Base-by-base conservation (phyloP, 139 green algal genomes). In the Chlorella sp. region DNA sequence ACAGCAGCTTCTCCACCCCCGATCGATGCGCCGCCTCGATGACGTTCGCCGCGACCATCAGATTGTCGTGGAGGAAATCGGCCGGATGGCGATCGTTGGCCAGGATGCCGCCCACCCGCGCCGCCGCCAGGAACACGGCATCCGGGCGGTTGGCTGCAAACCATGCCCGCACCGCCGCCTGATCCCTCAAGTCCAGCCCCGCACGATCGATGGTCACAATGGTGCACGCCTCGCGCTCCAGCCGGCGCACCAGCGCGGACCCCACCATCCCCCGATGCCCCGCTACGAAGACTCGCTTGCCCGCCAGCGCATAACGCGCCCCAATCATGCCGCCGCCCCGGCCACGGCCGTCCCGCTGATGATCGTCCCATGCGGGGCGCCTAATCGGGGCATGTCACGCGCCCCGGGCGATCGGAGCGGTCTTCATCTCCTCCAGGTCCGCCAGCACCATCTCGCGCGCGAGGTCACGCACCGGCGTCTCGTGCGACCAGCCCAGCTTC, bases 391-490 rank as follows among this genome's bases (percentile, higher is more conserved):
- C n/a, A n/a, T n/a, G n/a, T n/a, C n/a, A n/a, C n/a, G n/a, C n/a
- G n/a, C n/a, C n/a, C n/a, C n/a, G n/a, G n/a, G n/a, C n/a, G n/a
- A n/a, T n/a, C n/a, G n/a, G n/a, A n/a, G n/a, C n/a, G n/a, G n/a
- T n/a, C n/a, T n/a, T n/a, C n/a, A n/a, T n/a, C n/a, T n/a, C n/a
- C n/a, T n/a, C n/a, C 44, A 96, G 26, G 87, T 96, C 94, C 21
- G 79, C 79, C 26, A 93, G 85, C 30, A 96, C 91, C 94, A 96
- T 96, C 87, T 96, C 94, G 55, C 91, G 83, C 62, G 94, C 88
- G 71, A 96, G 87, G 73, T 90, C 47, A 63, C 92, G 76, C 20
- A 96, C 84, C 25, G 44, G 78, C 38, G 91, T 94, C 38, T 89
- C 71, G 34, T 78, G 70, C 20, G 89, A 89, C 93, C 93, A 96